A percentile compares a stretch with the other conserved stretches of the same genome.
Evolutionary conservation across 305 asterid genomes (phyloP).

Genomic region (Fraxinus paxiana): DNA sequence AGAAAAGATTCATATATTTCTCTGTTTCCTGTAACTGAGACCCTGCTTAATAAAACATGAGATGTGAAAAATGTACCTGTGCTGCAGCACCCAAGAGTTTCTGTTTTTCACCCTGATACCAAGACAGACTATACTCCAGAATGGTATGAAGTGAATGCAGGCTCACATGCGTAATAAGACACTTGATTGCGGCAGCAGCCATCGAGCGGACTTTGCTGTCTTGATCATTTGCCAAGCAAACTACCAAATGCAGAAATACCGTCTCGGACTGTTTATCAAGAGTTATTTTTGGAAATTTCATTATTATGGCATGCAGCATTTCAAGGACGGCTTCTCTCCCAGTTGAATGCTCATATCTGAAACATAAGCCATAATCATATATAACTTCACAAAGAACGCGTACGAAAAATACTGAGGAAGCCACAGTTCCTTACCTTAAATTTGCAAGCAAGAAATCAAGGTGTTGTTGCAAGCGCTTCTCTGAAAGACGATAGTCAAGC

Average conservation of each 20-base stretch:
- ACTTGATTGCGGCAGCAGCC: conserved; percentile 77
- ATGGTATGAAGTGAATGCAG: conserved; percentile 43
- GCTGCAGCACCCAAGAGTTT: conserved; percentile 82
- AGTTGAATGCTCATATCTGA: conserved; percentile 79
- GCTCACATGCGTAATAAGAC: conserved; percentile 67
- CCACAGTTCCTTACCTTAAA: conserved; percentile 50
- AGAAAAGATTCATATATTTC: neutral
- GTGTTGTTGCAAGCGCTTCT: conserved; percentile 74
- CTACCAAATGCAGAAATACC: conserved; percentile 66
- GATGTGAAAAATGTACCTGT: conserved; percentile 49
- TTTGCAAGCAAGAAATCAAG: conserved; percentile 67
- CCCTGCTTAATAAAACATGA: neutral
- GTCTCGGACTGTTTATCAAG: conserved; percentile 64
- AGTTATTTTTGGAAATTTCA: conserved; percentile 54
- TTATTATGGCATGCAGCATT: conserved; percentile 80
- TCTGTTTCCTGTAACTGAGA: neutral
- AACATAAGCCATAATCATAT: conserved; percentile 5
- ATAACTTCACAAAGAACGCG: neutral
- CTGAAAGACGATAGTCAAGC: conserved; percentile 66
- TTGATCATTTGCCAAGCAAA: conserved; percentile 71
- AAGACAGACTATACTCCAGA: conserved; percentile 61
- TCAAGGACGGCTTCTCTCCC: conserved; percentile 95
- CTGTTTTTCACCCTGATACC: conserved; percentile 71
- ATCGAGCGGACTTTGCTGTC: conserved; percentile 79
- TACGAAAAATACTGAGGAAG: neutral